These are phyloP conservation scores for Ustilago vetiveriae DNA, from an alignment of 1,284 basidiomycete genomes.

Conservation along the genomic window DNA sequence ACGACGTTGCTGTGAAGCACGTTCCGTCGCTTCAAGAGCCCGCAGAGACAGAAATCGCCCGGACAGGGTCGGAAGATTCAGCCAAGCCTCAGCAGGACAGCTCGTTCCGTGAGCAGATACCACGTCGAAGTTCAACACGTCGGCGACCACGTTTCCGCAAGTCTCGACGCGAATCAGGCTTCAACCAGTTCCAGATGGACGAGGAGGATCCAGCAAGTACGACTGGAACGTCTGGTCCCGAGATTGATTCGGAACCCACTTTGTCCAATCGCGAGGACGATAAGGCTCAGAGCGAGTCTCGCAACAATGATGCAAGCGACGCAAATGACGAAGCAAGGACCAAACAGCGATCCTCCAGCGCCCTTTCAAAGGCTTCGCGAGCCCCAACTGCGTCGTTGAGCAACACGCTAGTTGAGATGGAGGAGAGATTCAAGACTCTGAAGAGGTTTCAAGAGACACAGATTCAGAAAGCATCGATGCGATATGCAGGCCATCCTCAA, in stretches of 20 bases:
- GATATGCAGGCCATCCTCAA: constrained; percentile 25
- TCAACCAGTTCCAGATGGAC: constrained; percentile 4
- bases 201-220: neutral
- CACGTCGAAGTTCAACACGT: neutral
- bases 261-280: too few relatives aligned
- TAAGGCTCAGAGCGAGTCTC: too few relatives aligned
- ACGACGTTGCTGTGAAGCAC: constrained; percentile 3
- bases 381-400: neutral
- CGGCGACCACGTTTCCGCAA: neutral
- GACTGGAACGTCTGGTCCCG: too few relatives aligned
- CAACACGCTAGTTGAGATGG: constrained; percentile 5
- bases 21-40: neutral
- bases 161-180: neutral
- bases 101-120: neutral
- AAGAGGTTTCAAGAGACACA: constrained; percentile 12
- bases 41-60: neutral
- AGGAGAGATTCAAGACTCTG: neutral
- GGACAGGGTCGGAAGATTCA: neutral
- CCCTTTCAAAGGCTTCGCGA: too few relatives aligned
- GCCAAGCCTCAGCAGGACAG: neutral
- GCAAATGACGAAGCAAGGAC: neutral
- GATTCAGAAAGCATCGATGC: constrained; percentile 12
- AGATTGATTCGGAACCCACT: too few relatives aligned
- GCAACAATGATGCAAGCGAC: too few relatives aligned
- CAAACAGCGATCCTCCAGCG: neutral